A percentile compares a stretch with the other conserved stretches of the same genome.
Conservation (phyloP, 2,329 filamentous ascomycete genomes). For the Penicillium concentricum region DNA sequence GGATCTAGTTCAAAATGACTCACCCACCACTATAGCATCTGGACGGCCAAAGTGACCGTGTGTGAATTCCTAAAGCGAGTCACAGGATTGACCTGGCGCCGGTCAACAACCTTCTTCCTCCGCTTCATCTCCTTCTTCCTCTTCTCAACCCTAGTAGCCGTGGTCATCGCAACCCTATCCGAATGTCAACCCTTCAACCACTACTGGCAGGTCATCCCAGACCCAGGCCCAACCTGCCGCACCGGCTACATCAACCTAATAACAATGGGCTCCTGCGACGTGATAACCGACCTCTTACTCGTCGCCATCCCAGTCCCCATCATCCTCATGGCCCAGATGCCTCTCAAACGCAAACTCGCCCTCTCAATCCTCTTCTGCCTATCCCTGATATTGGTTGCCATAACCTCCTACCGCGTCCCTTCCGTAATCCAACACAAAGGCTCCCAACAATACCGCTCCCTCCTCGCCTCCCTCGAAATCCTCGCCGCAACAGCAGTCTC, state of each 20-base stretch:
- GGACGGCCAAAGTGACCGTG: conserved; percentile 87
- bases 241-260: conserved; percentile 84
- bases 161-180: conserved; percentile 75
- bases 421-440: conserved; percentile 70
- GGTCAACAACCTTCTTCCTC: conserved; percentile 70
- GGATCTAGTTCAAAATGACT: conserved; percentile 10
- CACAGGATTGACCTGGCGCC: conserved; percentile 77
- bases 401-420: conserved; percentile 79
- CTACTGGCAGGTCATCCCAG: conserved; percentile 81
- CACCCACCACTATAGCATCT: conserved; percentile 60
- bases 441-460: conserved; percentile 80
- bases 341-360: conserved; percentile 72
- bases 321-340: conserved; percentile 76
- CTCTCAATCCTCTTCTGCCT: conserved; percentile 79
- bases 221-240: conserved; percentile 81
- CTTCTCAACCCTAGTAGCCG: conserved; percentile 72
- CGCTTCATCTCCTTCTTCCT: conserved; percentile 73
- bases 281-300: conserved; percentile 83
- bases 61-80: conserved; percentile 89
- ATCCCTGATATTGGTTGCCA: conserved; percentile 74
- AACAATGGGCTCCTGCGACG: conserved; percentile 85
- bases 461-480: conserved; percentile 86
- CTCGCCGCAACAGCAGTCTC: conserved; percentile 83
- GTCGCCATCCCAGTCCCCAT: conserved; percentile 88
- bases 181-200: conserved; percentile 77